Percentiles rank a stretch among this genome's conserved stretches.
These are phyloP conservation scores for Colletotrichum lentis DNA, from an alignment of 2,329 filamentous ascomycete species.

Conservation along the genomic window DNA sequence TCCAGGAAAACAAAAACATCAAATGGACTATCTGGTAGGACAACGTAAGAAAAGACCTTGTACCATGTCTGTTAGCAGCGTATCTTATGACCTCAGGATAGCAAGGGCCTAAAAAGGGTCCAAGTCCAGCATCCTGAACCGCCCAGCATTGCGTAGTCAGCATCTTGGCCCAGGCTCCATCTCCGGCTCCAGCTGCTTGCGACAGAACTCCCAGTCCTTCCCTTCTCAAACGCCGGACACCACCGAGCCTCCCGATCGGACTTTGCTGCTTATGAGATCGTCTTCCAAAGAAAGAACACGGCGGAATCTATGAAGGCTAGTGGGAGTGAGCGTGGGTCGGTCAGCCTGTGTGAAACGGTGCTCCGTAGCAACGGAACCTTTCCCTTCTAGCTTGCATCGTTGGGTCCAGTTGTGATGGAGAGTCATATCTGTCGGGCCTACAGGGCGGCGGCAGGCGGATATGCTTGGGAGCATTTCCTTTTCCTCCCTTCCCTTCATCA, in stretches of 20 bases:
- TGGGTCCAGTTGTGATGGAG: conserved; percentile 31
- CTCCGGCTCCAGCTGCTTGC: conserved; percentile 31
- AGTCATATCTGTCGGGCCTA: conserved; percentile 28
- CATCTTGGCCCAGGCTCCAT: conserved; percentile 30
- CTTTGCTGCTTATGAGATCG: conserved; percentile 29
- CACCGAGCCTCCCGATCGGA: conserved; percentile 37
- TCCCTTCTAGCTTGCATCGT: conserved; percentile 23
- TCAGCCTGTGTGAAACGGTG: conserved; percentile 36
- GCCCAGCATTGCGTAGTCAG: conserved; percentile 4
- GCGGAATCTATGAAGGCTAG: conserved; percentile 10
- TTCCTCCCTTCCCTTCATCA: conserved; percentile 12
- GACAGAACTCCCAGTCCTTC: conserved; percentile 32
- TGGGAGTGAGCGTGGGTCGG: conserved; percentile 28
- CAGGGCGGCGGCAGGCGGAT: conserved; percentile 28
- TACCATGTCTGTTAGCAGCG: conserved; percentile 9
- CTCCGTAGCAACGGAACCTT: conserved; percentile 29
- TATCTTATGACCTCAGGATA: conserved; percentile 32
- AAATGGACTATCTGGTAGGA: conserved; percentile 9
- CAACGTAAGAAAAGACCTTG: conserved; percentile 2
- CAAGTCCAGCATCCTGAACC: conserved; percentile 29
- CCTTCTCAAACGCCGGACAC: conserved; percentile 36
- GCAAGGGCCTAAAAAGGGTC: conserved; percentile 28
- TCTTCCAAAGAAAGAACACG: conserved; percentile 21
- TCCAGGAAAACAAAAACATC: conserved; percentile 18
- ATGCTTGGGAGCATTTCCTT: conserved; percentile 28